phyloP scores from a whole-genome alignment of 129 eudicot genomes.

The Flaveria trinervia region DNA sequence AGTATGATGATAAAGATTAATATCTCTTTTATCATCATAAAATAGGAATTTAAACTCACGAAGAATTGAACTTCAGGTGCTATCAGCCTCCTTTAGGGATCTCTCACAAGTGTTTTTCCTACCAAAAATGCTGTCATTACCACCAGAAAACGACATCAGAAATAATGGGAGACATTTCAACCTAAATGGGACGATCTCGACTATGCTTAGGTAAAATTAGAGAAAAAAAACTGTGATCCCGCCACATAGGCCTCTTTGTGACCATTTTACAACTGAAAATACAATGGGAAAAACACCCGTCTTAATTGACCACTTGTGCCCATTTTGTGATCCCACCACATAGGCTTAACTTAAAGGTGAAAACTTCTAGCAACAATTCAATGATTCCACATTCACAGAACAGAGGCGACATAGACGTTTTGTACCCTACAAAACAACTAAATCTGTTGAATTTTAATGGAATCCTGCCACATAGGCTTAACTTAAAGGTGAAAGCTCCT shows the following conservation, averaged over 20 bases:
- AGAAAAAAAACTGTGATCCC: neutral
- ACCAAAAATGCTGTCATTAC: conserved; percentile 75
- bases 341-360: no score
- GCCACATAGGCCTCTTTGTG: no score
- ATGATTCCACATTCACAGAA: neutral
- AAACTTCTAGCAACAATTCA: neutral
- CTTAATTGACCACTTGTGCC: no score
- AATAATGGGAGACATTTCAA: neutral
- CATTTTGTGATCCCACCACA: no score
- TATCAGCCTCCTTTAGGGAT: no score
- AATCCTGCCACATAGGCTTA: neutral
- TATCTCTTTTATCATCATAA: no score
- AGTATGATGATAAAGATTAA: no score
- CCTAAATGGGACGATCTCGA: neutral
- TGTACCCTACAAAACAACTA: neutral
- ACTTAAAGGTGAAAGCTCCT: neutral
- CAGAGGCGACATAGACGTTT: neutral
- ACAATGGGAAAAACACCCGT: no score
- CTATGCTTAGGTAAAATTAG: neutral
- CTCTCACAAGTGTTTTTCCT: conserved; percentile 21
- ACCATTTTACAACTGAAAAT: no score
- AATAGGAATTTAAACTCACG: no score
- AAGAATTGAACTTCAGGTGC: no score
- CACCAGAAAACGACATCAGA: conserved; percentile 26
- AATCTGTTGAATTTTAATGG: neutral